Base-by-base conservation (phyloP, 768 basidiomycete genomes). In the Pleurotus cornucopiae region DNA sequence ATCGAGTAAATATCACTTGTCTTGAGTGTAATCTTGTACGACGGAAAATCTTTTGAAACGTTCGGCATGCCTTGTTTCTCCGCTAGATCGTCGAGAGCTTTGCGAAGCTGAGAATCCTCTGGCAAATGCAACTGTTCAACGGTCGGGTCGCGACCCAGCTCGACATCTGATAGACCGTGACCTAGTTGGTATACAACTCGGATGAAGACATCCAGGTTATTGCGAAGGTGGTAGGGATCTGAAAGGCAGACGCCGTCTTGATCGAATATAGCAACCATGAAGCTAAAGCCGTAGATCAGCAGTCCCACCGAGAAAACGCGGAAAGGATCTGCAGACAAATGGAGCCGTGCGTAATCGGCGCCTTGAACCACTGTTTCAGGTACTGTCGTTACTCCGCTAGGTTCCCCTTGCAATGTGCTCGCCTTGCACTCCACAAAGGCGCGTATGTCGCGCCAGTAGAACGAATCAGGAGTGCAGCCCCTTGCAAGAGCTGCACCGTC, bases 201-300 rank as follows among this genome's bases (percentile, higher is more conserved):
- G 43, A 71, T 60, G 56, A 71, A 66, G 4, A 59, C 58, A 11
- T 59, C 49, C 2, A 56, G 52, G 46, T 69, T 55, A 5, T 44
- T 21, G 49, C 51, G 63, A 58, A 71, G 66, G 49, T 69, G 59
- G 46, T 56, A 59, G 23, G 56, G 47, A 14, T 60, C 60, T 23
- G 68, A 71, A 52, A 68, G 56, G 6, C 49, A 41, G 34, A 66
- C 64, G 6, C 70, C 70, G 21, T 55, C 64, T 39, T 66, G 66
- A 49, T 71, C 69, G 51, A 67, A 69, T 40, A 70, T 67, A 13
- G 58, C 67, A 40, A 71, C 67, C 34, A 60, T 64, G 53, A 71
- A 71, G 13, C 62, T 25, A 12, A 54, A 53, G 6, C 69, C 68
- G 47, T 62, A 69, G 49, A 71, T 66, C 14, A 71, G 60, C 9